phyloP scores from a whole-genome alignment of 495 filamentous ascomycete genomes.

The Penicillium lividum region DNA sequence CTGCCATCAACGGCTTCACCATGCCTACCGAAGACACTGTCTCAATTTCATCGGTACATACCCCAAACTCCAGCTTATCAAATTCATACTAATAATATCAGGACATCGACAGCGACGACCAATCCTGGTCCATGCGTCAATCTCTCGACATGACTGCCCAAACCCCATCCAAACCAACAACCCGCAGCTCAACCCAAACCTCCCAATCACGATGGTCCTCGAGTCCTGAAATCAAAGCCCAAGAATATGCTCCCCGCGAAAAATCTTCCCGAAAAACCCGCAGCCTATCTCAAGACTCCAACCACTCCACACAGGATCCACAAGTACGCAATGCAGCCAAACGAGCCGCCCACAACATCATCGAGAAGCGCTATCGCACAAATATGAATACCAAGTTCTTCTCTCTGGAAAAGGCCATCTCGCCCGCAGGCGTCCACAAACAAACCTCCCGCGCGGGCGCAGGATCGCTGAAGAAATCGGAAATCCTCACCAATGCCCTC shows the following conservation, averaged over 20 bases:
- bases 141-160: constrained; percentile 23
- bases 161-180: constrained; percentile 18
- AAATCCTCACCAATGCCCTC: constrained; percentile 67
- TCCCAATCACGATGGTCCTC: constrained; percentile 35
- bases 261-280: constrained; percentile 34
- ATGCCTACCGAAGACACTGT: constrained; percentile 39
- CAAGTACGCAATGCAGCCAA: constrained; percentile 46
- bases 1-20: constrained; percentile 40
- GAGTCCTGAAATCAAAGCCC: constrained; percentile 35
- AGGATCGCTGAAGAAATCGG: constrained; percentile 48
- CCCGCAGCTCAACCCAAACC: constrained; percentile 17
- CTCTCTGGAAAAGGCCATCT: constrained; percentile 44
- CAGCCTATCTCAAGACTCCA: constrained; percentile 35
- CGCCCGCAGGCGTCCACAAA: constrained; percentile 28
- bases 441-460: constrained; percentile 27
- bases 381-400: constrained; percentile 57
- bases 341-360: constrained; percentile 54
- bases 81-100: constrained; percentile 8
- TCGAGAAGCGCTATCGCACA: constrained; percentile 54
- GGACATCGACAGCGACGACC: constrained; percentile 48
- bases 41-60: constrained; percentile 38
- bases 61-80: background rate
- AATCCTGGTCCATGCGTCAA: constrained; percentile 35
- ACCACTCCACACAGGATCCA: constrained; percentile 25
- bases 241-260: constrained; percentile 28